These are phyloP conservation scores for Colletotrichum abscissum DNA, from an alignment of 2,329 filamentous ascomycete species.

Conservation along the genomic window DNA sequence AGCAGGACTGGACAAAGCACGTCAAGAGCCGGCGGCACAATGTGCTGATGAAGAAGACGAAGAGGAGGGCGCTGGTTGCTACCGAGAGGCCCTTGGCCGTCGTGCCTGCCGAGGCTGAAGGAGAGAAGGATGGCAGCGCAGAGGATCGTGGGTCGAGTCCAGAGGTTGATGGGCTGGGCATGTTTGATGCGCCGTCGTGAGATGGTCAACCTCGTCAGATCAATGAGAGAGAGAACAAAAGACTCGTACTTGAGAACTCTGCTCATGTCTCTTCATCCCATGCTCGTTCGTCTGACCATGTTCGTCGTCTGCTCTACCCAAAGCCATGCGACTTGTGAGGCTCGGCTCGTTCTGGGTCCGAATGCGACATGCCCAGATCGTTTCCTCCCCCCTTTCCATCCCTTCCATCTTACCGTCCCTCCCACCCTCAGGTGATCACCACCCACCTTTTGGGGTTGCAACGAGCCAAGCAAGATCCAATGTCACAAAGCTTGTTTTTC, in stretches of 20 bases:
- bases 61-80: constrained; percentile 50
- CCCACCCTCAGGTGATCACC: background rate
- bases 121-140: background rate
- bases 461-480: too few relatives aligned
- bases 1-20: constrained; percentile 58
- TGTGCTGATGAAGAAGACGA: constrained; percentile 47
- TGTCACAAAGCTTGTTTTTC: too few relatives aligned
- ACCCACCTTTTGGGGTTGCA: background rate
- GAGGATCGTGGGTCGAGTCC: constrained; percentile 19
- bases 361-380: background rate
- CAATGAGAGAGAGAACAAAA: background rate
- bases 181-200: constrained; percentile 15
- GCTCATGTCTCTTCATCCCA: background rate
- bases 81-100: constrained; percentile 28
- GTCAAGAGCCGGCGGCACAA: constrained; percentile 50
- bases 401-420: background rate
- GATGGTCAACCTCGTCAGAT: background rate
- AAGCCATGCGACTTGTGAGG: background rate
- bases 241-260: constrained; percentile 2
- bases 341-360: background rate
- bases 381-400: too few relatives aligned
- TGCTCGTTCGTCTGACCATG: constrained; percentile 13
- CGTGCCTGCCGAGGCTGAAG: background rate
- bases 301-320: background rate
- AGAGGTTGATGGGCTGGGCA: constrained; percentile 13